Conservation (phyloP, 2,329 filamentous ascomycete genomes). For the Arachnomyces sp. region DNA sequence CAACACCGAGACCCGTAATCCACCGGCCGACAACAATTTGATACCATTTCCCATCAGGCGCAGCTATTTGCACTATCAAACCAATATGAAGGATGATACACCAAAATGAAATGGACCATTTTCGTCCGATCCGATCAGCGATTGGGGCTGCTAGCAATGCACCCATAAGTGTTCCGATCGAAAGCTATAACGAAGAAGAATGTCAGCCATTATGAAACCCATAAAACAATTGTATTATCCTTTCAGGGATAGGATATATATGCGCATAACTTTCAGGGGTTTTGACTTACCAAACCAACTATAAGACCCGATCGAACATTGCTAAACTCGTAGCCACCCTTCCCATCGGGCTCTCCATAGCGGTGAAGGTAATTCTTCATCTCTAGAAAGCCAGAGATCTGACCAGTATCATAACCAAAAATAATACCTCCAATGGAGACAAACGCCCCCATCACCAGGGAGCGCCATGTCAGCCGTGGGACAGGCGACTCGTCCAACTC, state of each 20-base stretch:
- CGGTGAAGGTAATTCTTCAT: constrained; percentile 39
- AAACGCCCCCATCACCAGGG: constrained; percentile 36
- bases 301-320: constrained; percentile 38
- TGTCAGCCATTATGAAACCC: constrained; percentile 2
- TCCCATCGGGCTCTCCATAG: constrained; percentile 28
- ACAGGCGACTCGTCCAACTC: constrained; percentile 35
- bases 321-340: constrained; percentile 31
- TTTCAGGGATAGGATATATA: too few species aligned
- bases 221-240: too few species aligned
- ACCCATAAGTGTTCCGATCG: constrained; percentile 37
- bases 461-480: constrained; percentile 35
- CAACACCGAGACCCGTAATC: constrained; percentile 41
- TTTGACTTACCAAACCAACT: constrained; percentile 35
- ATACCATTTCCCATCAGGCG: constrained; percentile 31
- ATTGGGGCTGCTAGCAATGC: constrained; percentile 33
- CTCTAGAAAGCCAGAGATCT: constrained; percentile 38
- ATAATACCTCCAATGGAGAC: constrained; percentile 43
- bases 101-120: constrained; percentile 38
- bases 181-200: constrained; percentile 22
- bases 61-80: constrained; percentile 39
- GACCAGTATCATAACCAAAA: constrained; percentile 36
- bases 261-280: too few species aligned
- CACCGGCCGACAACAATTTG: constrained; percentile 39
- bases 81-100: constrained; percentile 38
- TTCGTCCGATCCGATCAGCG: constrained; percentile 38